phyloP scores from a whole-genome alignment of 176 grass and related monocot genomes.

The Elymus sibiricus region DNA sequence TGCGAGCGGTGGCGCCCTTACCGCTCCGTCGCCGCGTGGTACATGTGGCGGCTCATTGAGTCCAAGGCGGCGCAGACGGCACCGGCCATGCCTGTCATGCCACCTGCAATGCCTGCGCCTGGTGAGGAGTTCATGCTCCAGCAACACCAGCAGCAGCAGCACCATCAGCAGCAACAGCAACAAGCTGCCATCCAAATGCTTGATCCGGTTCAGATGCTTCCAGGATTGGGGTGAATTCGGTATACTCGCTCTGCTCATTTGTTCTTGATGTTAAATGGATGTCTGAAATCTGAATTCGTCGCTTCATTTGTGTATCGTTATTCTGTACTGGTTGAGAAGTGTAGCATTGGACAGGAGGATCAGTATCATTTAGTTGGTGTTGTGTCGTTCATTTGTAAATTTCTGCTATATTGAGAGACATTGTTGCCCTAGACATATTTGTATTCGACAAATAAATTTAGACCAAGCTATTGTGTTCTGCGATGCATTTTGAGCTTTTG shows the following conservation, averaged over 20 bases:
- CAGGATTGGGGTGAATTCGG: conserved; percentile 44
- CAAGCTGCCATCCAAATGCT: conserved; percentile 49
- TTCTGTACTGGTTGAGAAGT: background rate
- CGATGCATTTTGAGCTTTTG: background rate
- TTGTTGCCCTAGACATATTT: background rate
- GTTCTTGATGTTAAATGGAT: conserved; percentile 30
- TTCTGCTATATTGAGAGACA: background rate
- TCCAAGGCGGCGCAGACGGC: conserved; percentile 41
- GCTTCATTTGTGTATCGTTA: background rate
- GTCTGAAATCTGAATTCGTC: background rate
- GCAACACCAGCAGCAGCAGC: conserved; percentile 32
- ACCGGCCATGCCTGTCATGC: background rate
- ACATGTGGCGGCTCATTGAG: conserved; percentile 95
- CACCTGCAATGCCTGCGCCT: background rate
- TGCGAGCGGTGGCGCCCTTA: conserved; percentile 88
- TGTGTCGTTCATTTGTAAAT: conserved; percentile 16
- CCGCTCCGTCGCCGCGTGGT: conserved; percentile 88
- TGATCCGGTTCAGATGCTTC: conserved; percentile 67
- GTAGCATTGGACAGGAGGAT: background rate
- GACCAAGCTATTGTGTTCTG: background rate
- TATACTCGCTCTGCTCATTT: conserved; percentile 13
- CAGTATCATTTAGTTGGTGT: conserved; percentile 11
- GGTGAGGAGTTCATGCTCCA: conserved; percentile 11
- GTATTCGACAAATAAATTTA: background rate
- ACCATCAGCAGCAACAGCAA: conserved; percentile 36